These are phyloP conservation scores for Sodiomyces alkalinus DNA, from an alignment of 2,329 filamentous ascomycete genomes.

Conservation along the genomic window DNA sequence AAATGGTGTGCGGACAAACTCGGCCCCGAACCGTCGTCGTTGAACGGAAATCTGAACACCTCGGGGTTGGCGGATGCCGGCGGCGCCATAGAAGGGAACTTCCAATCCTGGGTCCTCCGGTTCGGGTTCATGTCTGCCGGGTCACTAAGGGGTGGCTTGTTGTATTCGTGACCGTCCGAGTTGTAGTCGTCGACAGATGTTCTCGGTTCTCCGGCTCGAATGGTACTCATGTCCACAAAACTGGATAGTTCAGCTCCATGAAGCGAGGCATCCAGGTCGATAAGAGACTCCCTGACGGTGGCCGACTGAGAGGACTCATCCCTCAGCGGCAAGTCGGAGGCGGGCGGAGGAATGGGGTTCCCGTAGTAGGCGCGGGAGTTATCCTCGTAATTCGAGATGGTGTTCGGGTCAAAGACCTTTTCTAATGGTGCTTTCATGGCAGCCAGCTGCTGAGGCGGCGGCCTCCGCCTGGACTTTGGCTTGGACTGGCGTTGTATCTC, in stretches of 20 bases:
- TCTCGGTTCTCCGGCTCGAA: slow-evolving; percentile 32
- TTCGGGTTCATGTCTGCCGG: slow-evolving; percentile 38
- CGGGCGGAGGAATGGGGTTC: slow-evolving; percentile 22
- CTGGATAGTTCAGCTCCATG: slow-evolving; percentile 38
- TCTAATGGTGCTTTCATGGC: slow-evolving; percentile 44
- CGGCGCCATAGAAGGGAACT: slow-evolving; percentile 37
- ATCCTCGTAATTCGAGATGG: slow-evolving; percentile 47
- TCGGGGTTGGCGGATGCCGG: slow-evolving; percentile 38
- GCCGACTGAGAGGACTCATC: slow-evolving; percentile 34
- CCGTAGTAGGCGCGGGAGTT: slow-evolving; percentile 48
- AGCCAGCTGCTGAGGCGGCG: slow-evolving; percentile 42
- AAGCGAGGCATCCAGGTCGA: slow-evolving; percentile 47
- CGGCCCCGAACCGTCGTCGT: slow-evolving; percentile 15
- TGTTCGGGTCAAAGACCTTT: slow-evolving; percentile 52
- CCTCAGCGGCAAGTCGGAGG: slow-evolving; percentile 43
- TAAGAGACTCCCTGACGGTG: slow-evolving; percentile 45
- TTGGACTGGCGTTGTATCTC: slow-evolving; percentile 35
- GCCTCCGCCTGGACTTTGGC: slow-evolving; percentile 34
- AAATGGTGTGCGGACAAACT: slow-evolving; percentile 29
- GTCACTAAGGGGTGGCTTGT: slow-evolving; percentile 39
- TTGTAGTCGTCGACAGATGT: slow-evolving; percentile 33
- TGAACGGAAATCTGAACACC: slow-evolving; percentile 33
- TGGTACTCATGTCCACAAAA: slow-evolving; percentile 47
- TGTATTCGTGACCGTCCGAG: slow-evolving; percentile 24
- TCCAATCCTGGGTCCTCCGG: slow-evolving; percentile 39